Percentiles rank a stretch among this genome's conserved stretches.
These are phyloP conservation scores for Globisporangium echinulatum DNA, from an alignment of 352 stramenopile species.

Conservation along the genomic window DNA sequence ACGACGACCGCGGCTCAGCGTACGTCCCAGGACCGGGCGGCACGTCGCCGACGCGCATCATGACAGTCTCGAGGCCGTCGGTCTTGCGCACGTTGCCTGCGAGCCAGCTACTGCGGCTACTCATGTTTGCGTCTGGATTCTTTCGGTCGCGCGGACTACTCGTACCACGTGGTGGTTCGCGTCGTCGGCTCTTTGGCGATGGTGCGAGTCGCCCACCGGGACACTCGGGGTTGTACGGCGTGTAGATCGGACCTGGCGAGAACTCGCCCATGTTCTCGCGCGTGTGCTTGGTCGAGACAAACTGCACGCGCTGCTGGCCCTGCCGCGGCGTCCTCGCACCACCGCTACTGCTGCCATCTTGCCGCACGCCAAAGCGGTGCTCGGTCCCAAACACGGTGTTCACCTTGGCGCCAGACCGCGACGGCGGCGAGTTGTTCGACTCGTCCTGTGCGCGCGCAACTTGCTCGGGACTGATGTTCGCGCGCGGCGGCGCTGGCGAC, in stretches of 20 bases:
- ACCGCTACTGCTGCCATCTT: conserved; percentile 5
- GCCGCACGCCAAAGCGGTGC: conserved; percentile 61
- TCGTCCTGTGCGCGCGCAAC: conserved; percentile 10
- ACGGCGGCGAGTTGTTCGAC: conserved; percentile 17
- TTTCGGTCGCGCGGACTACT: conserved; percentile 36
- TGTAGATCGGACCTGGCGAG: conserved; percentile 78
- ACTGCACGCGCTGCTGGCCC: conserved; percentile 57
- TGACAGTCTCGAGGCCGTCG: conserved; percentile 63
- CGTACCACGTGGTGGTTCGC: conserved; percentile 31
- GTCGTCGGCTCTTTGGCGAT: conserved; percentile 27
- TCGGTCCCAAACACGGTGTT: conserved; percentile 69
- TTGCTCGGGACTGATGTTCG: conserved; percentile 14
- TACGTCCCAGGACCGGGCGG: conserved; percentile 67
- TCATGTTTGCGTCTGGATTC: conserved; percentile 71
- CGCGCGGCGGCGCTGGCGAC: conserved; percentile 20
- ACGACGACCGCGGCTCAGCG: conserved; percentile 60
- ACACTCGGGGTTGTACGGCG: conserved; percentile 61
- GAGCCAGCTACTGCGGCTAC: conserved; percentile 76
- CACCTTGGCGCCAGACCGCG: conserved; percentile 15
- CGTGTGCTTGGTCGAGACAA: conserved; percentile 66
- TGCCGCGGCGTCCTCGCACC: conserved; percentile 25
- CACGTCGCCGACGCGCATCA: conserved; percentile 67
- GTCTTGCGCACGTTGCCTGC: conserved; percentile 69
- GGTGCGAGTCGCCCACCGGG: conserved; percentile 58
- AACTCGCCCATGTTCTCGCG: conserved; percentile 86